phyloP scores from a whole-genome alignment of 108 stramenopile genomes.

The Cyclotella baltica region DNA sequence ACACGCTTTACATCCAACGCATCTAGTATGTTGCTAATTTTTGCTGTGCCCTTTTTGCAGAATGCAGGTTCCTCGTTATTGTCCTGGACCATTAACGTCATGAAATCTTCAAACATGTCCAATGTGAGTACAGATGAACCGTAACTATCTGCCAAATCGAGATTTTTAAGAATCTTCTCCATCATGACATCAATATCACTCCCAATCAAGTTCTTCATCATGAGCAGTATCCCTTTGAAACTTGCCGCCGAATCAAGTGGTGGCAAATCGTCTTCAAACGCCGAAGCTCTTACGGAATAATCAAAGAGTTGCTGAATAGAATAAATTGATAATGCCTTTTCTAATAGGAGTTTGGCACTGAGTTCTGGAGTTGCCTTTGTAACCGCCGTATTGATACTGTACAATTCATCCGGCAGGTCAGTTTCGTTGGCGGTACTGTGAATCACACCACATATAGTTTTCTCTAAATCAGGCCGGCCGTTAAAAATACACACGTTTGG shows the following conservation, averaged over 20 bases:
- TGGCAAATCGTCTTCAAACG: conserved; percentile 16
- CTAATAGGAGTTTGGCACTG: conserved; percentile 28
- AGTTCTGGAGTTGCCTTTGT: conserved; percentile 21
- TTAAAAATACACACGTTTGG: conserved; percentile 41
- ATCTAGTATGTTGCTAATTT: too few species aligned
- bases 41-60: too few species aligned
- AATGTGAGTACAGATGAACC: conserved; percentile 21
- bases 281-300: conserved; percentile 31
- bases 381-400: background rate
- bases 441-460: conserved; percentile 34
- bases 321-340: conserved; percentile 40
- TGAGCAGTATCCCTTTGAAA: conserved; percentile 25
- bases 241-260: conserved; percentile 1
- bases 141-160: conserved; percentile 34
- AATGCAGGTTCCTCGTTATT: background rate
- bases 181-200: conserved; percentile 17
- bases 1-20: background rate
- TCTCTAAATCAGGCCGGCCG: conserved; percentile 36
- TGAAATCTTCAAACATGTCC: conserved; percentile 40
- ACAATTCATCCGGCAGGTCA: conserved; percentile 36
- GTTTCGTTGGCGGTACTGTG: conserved; percentile 14
- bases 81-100: conserved; percentile 29
- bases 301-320: conserved; percentile 47
- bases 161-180: conserved; percentile 23
- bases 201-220: conserved; percentile 40